Percentiles rank a stretch among this genome's conserved stretches.
phyloP scores from a whole-genome alignment of 495 filamentous ascomycete species.

The Staphylotrichum longicolle region DNA sequence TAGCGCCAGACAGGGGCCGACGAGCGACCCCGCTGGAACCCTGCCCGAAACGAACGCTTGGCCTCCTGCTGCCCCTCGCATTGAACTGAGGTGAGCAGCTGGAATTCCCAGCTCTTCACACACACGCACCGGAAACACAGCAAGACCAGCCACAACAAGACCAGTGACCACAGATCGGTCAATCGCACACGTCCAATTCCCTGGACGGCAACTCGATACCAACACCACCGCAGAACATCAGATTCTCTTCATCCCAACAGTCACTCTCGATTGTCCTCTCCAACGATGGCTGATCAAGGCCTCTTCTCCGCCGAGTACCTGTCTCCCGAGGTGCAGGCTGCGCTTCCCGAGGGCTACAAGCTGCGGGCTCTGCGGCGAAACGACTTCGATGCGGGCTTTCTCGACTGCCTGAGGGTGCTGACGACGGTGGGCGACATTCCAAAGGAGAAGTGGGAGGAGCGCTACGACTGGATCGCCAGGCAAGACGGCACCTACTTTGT shows the following conservation, averaged over 20 bases:
- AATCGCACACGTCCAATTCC: too few relatives aligned
- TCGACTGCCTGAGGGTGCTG: conserved; percentile 86
- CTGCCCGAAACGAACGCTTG: too few relatives aligned
- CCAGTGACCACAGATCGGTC: too few relatives aligned
- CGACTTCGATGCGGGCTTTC: conserved; percentile 78
- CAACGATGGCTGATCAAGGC: conserved; percentile 48
- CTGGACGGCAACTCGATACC: too few relatives aligned
- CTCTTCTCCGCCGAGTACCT: conserved; percentile 79
- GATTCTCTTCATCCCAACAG: background rate
- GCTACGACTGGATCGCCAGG: conserved; percentile 79
- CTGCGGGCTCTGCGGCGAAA: conserved; percentile 74
- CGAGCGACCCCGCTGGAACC: too few relatives aligned
- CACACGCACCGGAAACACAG: too few relatives aligned
- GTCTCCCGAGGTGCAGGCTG: conserved; percentile 65
- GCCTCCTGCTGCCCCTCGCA: too few relatives aligned
- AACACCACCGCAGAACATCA: too few relatives aligned
- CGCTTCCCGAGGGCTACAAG: conserved; percentile 75
- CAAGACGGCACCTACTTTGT: conserved; percentile 82
- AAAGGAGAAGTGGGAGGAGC: conserved; percentile 68
- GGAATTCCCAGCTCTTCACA: too few relatives aligned
- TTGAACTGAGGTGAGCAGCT: too few relatives aligned
- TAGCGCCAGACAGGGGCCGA: too few relatives aligned
- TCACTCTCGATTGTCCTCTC: background rate
- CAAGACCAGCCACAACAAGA: too few relatives aligned
- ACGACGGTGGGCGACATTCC: conserved; percentile 89